Conservation (phyloP, 352 stramenopile species). For the Globisporangium nagaii region DNA sequence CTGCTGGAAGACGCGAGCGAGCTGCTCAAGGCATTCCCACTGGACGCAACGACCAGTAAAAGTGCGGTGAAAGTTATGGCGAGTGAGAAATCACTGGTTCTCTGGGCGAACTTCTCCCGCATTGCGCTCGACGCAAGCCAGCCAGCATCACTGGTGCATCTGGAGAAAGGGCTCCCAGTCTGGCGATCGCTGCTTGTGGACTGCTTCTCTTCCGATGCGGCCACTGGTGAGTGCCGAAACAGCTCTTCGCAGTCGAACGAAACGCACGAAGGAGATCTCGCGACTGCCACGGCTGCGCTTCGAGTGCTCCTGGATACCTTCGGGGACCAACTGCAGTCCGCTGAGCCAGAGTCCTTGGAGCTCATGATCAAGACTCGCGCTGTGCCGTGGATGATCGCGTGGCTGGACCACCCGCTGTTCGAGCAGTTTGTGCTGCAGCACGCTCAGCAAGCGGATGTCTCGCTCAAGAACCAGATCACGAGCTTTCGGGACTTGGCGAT, state of each 20-base stretch:
- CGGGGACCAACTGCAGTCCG: background rate
- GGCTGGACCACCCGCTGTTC: conserved; percentile 34
- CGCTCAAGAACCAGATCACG: background rate
- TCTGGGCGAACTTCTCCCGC: conserved; percentile 14
- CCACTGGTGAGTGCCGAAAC: conserved; percentile 17
- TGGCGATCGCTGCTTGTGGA: conserved; percentile 33
- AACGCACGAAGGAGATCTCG: background rate
- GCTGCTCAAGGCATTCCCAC: conserved; percentile 16
- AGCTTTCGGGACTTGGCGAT: conserved; percentile 24
- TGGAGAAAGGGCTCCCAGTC: conserved; percentile 24
- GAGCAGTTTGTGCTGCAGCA: conserved; percentile 27
- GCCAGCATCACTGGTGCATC: conserved; percentile 22
- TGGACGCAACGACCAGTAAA: conserved; percentile 2
- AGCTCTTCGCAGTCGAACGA: background rate
- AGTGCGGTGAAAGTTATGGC: background rate
- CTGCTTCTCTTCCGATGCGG: conserved; percentile 28
- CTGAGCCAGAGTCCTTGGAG: background rate
- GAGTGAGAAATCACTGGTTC: background rate
- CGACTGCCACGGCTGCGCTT: background rate
- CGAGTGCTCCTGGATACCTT: background rate
- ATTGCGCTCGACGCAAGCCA: conserved; percentile 28
- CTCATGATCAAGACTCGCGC: conserved; percentile 25
- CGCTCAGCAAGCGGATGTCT: conserved; percentile 10
- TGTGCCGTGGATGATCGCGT: conserved; percentile 32
- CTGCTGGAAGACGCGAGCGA: conserved; percentile 7